A percentile compares a stretch with the other conserved stretches of the same genome.
Conservation (phyloP, 2,329 filamentous ascomycete species). For the Cladophialophora bantiana region DNA sequence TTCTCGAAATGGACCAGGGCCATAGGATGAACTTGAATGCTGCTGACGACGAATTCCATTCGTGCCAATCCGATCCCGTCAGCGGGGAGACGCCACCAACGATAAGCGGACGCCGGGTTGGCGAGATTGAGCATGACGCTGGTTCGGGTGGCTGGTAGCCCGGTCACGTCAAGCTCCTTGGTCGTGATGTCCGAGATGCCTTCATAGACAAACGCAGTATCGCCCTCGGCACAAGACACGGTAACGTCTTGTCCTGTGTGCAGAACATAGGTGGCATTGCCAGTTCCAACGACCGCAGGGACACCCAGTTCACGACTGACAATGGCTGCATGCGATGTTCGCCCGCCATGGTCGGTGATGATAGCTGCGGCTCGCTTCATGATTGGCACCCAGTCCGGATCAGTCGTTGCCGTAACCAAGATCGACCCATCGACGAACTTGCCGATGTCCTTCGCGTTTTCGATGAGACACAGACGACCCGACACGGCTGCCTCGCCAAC, state of each 20-base stretch:
- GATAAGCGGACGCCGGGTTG: constrained; percentile 49
- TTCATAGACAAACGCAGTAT: constrained; percentile 49
- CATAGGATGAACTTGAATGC: constrained; percentile 13
- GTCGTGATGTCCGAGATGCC: constrained; percentile 47
- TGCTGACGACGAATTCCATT: constrained; percentile 44
- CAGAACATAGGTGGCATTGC: constrained; percentile 48
- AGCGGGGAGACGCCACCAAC: constrained; percentile 51
- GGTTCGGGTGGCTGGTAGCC: constrained; percentile 41
- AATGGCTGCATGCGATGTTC: constrained; percentile 52
- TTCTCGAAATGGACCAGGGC: constrained; percentile 13
- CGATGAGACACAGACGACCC: constrained; percentile 47
- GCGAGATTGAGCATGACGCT: constrained; percentile 51
- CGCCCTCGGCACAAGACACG: constrained; percentile 50
- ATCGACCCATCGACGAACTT: constrained; percentile 47
- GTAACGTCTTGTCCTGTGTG: constrained; percentile 50
- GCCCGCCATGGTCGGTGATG: constrained; percentile 45
- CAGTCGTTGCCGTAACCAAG: constrained; percentile 47
- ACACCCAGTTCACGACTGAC: constrained; percentile 51
- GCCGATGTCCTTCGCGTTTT: constrained; percentile 43
- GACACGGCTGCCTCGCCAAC: constrained; percentile 47
- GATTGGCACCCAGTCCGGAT: constrained; percentile 51
- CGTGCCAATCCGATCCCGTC: constrained; percentile 52
- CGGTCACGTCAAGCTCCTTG: constrained; percentile 43
- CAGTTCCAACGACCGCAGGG: constrained; percentile 49
- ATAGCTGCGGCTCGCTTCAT: constrained; percentile 51